These are phyloP conservation scores for Triglochin maritima DNA, from an alignment of 106 monocot genomes.

Conservation along the genomic window DNA sequence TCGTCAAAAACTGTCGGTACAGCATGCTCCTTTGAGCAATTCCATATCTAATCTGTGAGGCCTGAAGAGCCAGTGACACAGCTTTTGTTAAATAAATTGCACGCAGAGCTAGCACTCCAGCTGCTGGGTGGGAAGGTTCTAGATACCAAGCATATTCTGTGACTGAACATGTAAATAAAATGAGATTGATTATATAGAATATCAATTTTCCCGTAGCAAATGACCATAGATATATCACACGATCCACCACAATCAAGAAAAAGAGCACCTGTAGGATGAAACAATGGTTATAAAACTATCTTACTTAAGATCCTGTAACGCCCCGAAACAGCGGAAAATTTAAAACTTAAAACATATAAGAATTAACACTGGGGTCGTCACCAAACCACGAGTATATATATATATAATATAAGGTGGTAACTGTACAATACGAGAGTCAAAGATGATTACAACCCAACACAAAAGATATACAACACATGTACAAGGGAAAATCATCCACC, in stretches of 20 bases:
- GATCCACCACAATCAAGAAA: slow-evolving; percentile 94
- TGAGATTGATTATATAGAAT: slow-evolving; percentile 77
- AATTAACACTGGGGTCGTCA: no score
- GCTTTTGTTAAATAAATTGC: slow-evolving; percentile 88
- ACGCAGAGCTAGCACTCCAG: slow-evolving; percentile 81
- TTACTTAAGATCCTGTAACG: no score
- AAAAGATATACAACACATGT: no score
- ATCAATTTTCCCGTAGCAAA: slow-evolving; percentile 68
- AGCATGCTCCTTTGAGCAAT: slow-evolving; percentile 87
- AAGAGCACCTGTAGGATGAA: slow-evolving; percentile 59
- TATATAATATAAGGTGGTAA: no score
- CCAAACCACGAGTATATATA: no score
- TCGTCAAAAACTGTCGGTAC: slow-evolving; percentile 78
- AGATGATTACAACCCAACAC: no score
- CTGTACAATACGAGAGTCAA: no score
- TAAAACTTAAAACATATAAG: no score
- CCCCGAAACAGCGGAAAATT: no score
- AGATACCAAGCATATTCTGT: slow-evolving; percentile 88
- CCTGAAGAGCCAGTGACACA: slow-evolving; percentile 77
- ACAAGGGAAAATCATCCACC: no score
- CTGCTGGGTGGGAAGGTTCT: slow-evolving; percentile 44
- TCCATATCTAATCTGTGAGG: slow-evolving; percentile 76
- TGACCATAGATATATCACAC: slow-evolving; percentile 86
- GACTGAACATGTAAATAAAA: slow-evolving; percentile 88
- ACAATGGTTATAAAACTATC: background rate